A percentile compares a stretch with the other conserved stretches of the same genome.
phyloP scores from a whole-genome alignment of 768 basidiomycete species.

The Rhizopogon sp. region DNA sequence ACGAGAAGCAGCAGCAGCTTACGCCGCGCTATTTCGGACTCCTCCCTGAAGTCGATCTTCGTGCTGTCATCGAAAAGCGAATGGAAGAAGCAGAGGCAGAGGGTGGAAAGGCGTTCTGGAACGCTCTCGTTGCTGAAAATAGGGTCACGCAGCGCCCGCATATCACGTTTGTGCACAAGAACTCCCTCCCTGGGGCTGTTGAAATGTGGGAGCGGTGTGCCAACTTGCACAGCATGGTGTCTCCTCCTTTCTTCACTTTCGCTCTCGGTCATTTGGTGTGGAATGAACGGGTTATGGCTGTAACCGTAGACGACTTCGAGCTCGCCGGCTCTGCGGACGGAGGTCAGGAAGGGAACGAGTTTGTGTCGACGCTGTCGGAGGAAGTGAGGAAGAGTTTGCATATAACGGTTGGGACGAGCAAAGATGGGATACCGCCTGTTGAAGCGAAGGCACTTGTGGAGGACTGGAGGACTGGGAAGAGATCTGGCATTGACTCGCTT shows the following conservation, averaged over 20 bases:
- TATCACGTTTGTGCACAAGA: constrained; percentile 80
- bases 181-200: constrained; percentile 30
- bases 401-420: constrained; percentile 79
- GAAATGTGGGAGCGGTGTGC: constrained; percentile 40
- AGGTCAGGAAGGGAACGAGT: constrained; percentile 36
- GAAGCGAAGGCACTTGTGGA: constrained; percentile 70
- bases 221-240: constrained; percentile 9
- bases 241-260: constrained; percentile 56
- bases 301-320: constrained; percentile 59
- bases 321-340: constrained; percentile 26
- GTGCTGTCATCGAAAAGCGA: constrained; percentile 37
- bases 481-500: constrained; percentile 22
- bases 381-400: constrained; percentile 57
- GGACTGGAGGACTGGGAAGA: constrained; percentile 38
- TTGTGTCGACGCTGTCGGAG: constrained; percentile 42
- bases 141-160: constrained; percentile 67
- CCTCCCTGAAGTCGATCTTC: constrained; percentile 66
- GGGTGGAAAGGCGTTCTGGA: constrained; percentile 41
- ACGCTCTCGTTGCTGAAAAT: constrained; percentile 33
- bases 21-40: constrained; percentile 74
- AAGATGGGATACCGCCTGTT: constrained; percentile 47
- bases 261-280: constrained; percentile 62
- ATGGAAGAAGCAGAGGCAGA: constrained; percentile 30
- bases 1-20: constrained; percentile 3
- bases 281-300: constrained; percentile 77